Evolutionary conservation across 176 grass and related monocot genomes (phyloP), one percentile per base, ranked within the genome.

Genomic region (Olyra latifolia): DNA sequence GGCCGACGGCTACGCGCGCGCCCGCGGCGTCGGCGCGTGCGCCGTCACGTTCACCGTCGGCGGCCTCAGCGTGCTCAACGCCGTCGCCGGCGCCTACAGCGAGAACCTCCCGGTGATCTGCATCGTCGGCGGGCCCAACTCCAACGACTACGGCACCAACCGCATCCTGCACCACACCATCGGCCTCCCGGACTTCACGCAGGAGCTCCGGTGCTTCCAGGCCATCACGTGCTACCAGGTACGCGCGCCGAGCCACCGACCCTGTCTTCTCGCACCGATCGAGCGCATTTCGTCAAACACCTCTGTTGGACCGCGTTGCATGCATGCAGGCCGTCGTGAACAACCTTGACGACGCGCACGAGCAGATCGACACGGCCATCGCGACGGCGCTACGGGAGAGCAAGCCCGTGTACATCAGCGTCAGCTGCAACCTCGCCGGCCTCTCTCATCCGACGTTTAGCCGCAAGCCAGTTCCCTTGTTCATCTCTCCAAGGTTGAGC

Each of bases 91-190:
- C 22, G 74, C 93, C 0, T 96, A 81, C 58, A 92, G 93, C 88
- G 93, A 92, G 84, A 92, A 86, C 48, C 87, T 92, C 45, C 90
- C 90, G 27, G 79, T 96, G 5, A 88, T 92, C 85, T 96, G 90
- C 83, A 76, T 92, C 75, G 93, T 88, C 12, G 90, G 93, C 10
- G 93, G 93, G 30, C 90, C 90, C 23, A 92, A 92, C 64, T 90
- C 90, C 28, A 96, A 96, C 56, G 93, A 92, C 83, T 92, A 88
- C 73, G 90, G 93, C 57, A 92, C 93, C 49, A 92, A 81, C 74
- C 84, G 90, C 46, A 39, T 95, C 80, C 83, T 95, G 75, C 93
- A 95, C 82, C 93, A 95, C 87, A 95, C 93, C 84, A 95, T 92
- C 57, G 93, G 93, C 20, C 67, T 92, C 19, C 57, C 89, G 2